Percentiles rank a stretch among this genome's conserved stretches.
These are phyloP conservation scores for Lophiotrema nucula DNA, from an alignment of 495 filamentous ascomycete species.

Conservation along the genomic window DNA sequence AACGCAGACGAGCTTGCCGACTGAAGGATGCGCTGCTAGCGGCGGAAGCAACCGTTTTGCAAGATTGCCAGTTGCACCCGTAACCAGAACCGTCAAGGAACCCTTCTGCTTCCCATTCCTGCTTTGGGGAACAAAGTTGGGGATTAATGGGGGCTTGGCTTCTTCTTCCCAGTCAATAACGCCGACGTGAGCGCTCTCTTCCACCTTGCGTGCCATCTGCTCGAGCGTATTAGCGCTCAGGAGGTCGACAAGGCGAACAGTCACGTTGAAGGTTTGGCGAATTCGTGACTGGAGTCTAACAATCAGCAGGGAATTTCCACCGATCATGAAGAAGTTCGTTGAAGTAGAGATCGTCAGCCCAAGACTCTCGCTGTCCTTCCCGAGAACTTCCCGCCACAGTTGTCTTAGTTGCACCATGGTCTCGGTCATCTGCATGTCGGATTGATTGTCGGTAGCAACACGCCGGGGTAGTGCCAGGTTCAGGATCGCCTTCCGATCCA, in stretches of 20 bases:
- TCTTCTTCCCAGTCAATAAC: conserved; percentile 17
- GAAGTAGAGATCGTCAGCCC: neutral
- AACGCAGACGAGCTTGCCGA: conserved; percentile 11
- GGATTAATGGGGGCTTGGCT: neutral
- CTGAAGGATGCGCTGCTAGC: neutral
- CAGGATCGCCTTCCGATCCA: conserved; percentile 5
- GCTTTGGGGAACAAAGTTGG: neutral
- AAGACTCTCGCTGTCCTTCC: neutral
- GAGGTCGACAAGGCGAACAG: neutral
- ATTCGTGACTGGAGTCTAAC: conserved; percentile 34
- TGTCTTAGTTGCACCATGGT: neutral
- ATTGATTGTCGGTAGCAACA: neutral
- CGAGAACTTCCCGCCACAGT: neutral
- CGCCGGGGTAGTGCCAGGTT: neutral
- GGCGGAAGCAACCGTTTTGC: conserved; percentile 8
- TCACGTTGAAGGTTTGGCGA: neutral
- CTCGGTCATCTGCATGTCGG: neutral
- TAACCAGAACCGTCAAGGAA: conserved; percentile 23
- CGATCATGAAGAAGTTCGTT: conserved; percentile 47
- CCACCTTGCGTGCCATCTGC: neutral
- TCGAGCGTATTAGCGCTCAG: neutral
- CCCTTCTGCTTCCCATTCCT: too few relatives aligned
- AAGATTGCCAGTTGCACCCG: conserved; percentile 27
- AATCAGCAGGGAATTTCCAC: conserved; percentile 44
- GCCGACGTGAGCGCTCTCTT: neutral